A percentile compares a stretch with the other conserved stretches of the same genome.
Evolutionary conservation across 1,284 basidiomycete genomes (phyloP).

Genomic region (Cystobasidium slooffiae): DNA sequence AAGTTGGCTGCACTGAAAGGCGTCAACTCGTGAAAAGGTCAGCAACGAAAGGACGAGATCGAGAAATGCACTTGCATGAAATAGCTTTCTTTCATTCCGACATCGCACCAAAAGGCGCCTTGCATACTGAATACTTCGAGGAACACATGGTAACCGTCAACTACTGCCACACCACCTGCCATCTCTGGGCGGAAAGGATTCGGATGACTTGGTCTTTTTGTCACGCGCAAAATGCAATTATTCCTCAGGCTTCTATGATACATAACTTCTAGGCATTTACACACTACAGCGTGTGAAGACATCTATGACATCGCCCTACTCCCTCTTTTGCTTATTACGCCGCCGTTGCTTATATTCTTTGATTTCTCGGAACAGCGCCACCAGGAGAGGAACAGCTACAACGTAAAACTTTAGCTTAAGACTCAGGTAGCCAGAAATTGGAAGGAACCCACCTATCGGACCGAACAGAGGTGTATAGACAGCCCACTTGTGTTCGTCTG

Average conservation of each 20-base stretch:
- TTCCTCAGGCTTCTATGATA: not conserved
- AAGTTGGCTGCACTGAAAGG: not conserved
- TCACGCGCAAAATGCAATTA: not conserved
- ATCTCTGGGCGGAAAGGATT: no score
- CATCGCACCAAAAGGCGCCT: no score
- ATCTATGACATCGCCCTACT: slow-evolving; percentile 81
- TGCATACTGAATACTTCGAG: no score
- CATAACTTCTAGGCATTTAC: not conserved
- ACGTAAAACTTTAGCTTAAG: not conserved
- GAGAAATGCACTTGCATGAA: not conserved
- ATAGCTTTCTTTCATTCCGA: no score
- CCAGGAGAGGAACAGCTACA: slow-evolving; percentile 48
- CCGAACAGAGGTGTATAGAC: slow-evolving; percentile 92
- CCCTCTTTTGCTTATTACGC: slow-evolving; percentile 69
- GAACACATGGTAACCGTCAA: no score
- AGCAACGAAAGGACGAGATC: not conserved
- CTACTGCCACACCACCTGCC: no score
- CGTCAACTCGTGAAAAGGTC: not conserved
- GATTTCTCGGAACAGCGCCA: slow-evolving; percentile 47
- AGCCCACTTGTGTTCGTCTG: slow-evolving; percentile 91
- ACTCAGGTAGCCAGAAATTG: not conserved
- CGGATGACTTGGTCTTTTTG: not conserved
- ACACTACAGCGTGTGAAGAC: no score
- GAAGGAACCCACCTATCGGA: slow-evolving; percentile 61
- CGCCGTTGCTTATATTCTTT: slow-evolving; percentile 30